These are phyloP conservation scores for Cytospora piceicola DNA, from an alignment of 2,329 filamentous ascomycete genomes.

Conservation along the genomic window DNA sequence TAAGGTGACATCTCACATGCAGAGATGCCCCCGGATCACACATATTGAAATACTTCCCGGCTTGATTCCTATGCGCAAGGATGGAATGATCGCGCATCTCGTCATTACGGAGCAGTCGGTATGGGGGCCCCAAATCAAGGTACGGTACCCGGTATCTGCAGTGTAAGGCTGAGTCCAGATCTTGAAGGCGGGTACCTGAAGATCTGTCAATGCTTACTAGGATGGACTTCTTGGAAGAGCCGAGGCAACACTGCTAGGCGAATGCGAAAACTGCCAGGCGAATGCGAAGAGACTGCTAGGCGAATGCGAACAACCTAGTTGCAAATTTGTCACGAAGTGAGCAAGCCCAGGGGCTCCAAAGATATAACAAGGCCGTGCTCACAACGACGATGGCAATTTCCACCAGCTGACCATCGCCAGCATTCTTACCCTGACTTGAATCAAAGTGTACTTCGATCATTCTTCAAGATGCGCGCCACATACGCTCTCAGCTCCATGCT, in stretches of 20 bases:
- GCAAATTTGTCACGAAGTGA: too few species aligned
- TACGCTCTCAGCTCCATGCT: conserved; percentile 6
- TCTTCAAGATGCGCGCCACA: conserved; percentile 23
- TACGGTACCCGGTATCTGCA: too few species aligned
- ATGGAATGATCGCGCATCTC: not conserved
- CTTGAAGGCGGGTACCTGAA: conserved; percentile 1
- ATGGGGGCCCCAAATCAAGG: not conserved
- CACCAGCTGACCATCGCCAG: not conserved
- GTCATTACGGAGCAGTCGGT: conserved; percentile 9
- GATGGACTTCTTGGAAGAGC: not conserved
- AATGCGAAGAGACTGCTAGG: too few species aligned
- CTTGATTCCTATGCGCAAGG: conserved; percentile 2
- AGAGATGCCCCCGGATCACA: not conserved
- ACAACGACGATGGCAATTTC: not conserved
- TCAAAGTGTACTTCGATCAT: not conserved
- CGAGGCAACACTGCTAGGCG: not conserved
- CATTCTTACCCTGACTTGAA: not conserved
- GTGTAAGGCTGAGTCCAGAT: conserved; percentile 10
- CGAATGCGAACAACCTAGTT: too few species aligned
- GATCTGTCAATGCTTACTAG: not conserved
- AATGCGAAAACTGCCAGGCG: not conserved
- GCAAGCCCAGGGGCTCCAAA: not conserved
- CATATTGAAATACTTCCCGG: too few species aligned
- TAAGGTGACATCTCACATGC: not conserved
- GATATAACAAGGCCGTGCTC: not conserved